These are phyloP conservation scores for Talaromyces thailandensis DNA, from an alignment of 495 filamentous ascomycete genomes.

Conservation along the genomic window DNA sequence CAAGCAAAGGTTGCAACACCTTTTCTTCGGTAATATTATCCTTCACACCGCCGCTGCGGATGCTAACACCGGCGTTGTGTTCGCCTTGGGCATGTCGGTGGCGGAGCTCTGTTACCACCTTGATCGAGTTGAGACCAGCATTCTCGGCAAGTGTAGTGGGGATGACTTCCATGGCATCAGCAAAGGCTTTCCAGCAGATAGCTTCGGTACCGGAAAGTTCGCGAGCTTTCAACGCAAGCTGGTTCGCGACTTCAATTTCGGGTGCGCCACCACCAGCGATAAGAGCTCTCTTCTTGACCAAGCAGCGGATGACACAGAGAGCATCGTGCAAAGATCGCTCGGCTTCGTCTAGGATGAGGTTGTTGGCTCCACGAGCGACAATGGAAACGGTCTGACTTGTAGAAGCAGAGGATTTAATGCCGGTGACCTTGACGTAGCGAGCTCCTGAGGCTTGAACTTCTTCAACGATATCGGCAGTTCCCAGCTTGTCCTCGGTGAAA, in stretches of 20 bases:
- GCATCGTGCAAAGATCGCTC: slow-evolving; percentile 95
- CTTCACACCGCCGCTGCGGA: slow-evolving; percentile 94
- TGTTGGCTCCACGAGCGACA: slow-evolving; percentile 88
- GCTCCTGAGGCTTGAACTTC: slow-evolving; percentile 81
- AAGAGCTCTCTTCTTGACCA: slow-evolving; percentile 97
- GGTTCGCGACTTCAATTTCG: slow-evolving; percentile 86
- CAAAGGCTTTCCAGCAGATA: slow-evolving; percentile 98
- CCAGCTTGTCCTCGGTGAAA: slow-evolving; percentile 98
- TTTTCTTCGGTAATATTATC: slow-evolving; percentile 93
- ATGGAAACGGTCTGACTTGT: slow-evolving; percentile 84
- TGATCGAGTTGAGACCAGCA: slow-evolving; percentile 93
- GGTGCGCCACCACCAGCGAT: slow-evolving; percentile 95
- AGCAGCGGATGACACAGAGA: slow-evolving; percentile 91
- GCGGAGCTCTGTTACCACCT: slow-evolving; percentile 94
- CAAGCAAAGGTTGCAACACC: slow-evolving; percentile 89
- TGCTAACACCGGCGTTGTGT: slow-evolving; percentile 92
- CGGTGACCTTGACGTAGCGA: slow-evolving; percentile 88
- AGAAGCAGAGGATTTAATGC: slow-evolving; percentile 54
- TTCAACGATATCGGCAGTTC: slow-evolving; percentile 89
- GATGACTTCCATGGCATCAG: slow-evolving; percentile 94
- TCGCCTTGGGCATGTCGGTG: slow-evolving; percentile 91
- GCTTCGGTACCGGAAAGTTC: slow-evolving; percentile 81
- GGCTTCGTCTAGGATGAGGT: slow-evolving; percentile 89
- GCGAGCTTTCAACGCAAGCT: slow-evolving; percentile 71
- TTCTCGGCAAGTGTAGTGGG: slow-evolving; percentile 97